Conservation (phyloP, 108 stramenopile species). For the Licmophora abbreviata region DNA sequence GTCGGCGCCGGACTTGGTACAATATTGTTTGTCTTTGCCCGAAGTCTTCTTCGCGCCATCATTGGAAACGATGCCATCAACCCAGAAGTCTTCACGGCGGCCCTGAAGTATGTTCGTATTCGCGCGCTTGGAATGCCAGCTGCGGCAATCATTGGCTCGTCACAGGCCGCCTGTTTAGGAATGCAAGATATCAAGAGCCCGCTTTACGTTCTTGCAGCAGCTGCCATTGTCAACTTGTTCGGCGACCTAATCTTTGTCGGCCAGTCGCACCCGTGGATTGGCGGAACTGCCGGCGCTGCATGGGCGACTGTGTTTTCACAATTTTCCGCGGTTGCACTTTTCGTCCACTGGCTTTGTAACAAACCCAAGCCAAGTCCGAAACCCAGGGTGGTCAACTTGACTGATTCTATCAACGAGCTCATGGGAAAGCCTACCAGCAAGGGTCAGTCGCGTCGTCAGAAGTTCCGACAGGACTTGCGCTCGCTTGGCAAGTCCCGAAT, state of each 20-base stretch:
- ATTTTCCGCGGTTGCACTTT: slow-evolving; percentile 63
- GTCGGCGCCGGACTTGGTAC: slow-evolving; percentile 55
- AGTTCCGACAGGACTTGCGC: slow-evolving; percentile 12
- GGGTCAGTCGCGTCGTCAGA: slow-evolving; percentile 25
- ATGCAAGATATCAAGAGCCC: slow-evolving; percentile 75
- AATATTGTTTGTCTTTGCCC: slow-evolving; percentile 35
- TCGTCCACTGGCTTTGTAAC: slow-evolving; percentile 54
- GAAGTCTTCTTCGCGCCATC: slow-evolving; percentile 38
- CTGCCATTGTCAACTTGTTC: slow-evolving; percentile 71
- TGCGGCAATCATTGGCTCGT: slow-evolving; percentile 62
- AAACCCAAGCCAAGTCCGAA: background rate
- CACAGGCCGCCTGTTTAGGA: slow-evolving; percentile 74
- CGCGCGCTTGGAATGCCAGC: slow-evolving; percentile 81
- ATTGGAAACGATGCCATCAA: slow-evolving; percentile 67
- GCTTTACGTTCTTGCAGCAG: slow-evolving; percentile 63
- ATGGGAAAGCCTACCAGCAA: slow-evolving; percentile 28
- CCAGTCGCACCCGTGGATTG: slow-evolving; percentile 36
- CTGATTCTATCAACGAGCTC: slow-evolving; percentile 53
- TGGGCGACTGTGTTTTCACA: slow-evolving; percentile 86
- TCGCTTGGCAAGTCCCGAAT: slow-evolving; percentile 1
- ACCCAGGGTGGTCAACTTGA: slow-evolving; percentile 31
- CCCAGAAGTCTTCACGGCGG: slow-evolving; percentile 59
- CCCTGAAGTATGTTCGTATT: slow-evolving; percentile 75
- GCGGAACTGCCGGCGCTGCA: slow-evolving; percentile 83
- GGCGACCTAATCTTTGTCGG: slow-evolving; percentile 69